phyloP scores from a whole-genome alignment of 1,284 basidiomycete species.

The Malassezia japonica region DNA sequence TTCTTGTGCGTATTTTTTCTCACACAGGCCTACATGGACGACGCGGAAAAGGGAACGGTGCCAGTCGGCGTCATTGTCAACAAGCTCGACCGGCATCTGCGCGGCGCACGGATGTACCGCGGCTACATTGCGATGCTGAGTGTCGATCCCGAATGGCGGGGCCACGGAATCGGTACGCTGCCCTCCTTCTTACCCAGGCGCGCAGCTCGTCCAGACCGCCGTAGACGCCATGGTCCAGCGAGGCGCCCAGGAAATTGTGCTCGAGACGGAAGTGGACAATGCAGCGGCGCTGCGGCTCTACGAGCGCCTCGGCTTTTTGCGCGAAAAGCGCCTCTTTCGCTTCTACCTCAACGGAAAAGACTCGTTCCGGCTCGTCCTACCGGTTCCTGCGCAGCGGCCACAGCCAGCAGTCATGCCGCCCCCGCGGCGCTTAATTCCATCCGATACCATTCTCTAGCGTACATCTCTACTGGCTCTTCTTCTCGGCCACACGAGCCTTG shows the following conservation, averaged over 20 bases:
- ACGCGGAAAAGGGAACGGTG: background rate
- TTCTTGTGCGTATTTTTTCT: slow-evolving; percentile 56
- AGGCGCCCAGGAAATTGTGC: slow-evolving; percentile 55
- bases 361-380: slow-evolving; percentile 33
- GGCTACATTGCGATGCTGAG: slow-evolving; percentile 95
- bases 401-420: background rate
- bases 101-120: slow-evolving; percentile 58
- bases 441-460: background rate
- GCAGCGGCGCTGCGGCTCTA: slow-evolving; percentile 74
- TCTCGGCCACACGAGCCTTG: background rate
- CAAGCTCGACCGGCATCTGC: slow-evolving; percentile 75
- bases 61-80: slow-evolving; percentile 73
- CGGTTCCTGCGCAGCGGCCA: background rate
- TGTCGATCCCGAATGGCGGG: slow-evolving; percentile 24
- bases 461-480: slow-evolving; percentile 12
- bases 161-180: slow-evolving; percentile 81
- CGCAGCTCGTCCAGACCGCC: slow-evolving; percentile 54
- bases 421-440: background rate
- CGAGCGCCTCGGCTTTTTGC: slow-evolving; percentile 81
- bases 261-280: slow-evolving; percentile 97
- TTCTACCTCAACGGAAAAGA: slow-evolving; percentile 78
- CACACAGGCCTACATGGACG: background rate
- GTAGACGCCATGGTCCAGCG: slow-evolving; percentile 9
- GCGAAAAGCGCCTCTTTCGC: slow-evolving; percentile 83
- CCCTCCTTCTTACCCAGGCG: slow-evolving; percentile 39